Base-by-base conservation (phyloP, 192 early-diverging fungal genomes). In the Chytriomyces confervae region DNA sequence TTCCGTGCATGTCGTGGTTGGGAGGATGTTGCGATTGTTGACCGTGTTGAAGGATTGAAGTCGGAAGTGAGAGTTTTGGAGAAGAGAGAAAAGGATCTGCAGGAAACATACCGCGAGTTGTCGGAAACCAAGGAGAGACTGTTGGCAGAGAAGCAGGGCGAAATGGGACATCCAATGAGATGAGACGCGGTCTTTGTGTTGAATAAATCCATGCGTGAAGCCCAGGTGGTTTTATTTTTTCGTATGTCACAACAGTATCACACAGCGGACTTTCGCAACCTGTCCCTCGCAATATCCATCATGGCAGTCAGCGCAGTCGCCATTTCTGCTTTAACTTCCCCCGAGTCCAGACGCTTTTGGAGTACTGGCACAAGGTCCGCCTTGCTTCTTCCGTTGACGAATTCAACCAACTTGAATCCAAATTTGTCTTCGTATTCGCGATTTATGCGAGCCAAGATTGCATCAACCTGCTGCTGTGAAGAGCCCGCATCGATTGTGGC, bases 21-120 rank as follows among this genome's bases (percentile, higher is more conserved):
- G 45, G 88, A 89, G 76, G 79, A 80, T 6, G 73, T 66, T 6
- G 81, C 80, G 29, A 76, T 83, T 36, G 79, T 82, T 45, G 78
- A 84, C 20, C 60, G 92, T 27, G 79, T 93, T 6, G 86, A 89
- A 67, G 75, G 78, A 44, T 70, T 91, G 62, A 86, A 85, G 78
- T 83, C 83, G 46, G 87, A 91, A 80, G 85, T 91, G 7, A 50
- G 72, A 13, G 62, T 53, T n/a, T 75, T 91, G 64, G 83, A 82
- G 61, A 65, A 69, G 85, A 70, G 92, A 86, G 82, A 84, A 76
- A 45, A 75, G 65, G 87, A 88, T 5, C 75, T 93, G 77, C 93
- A 96, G 86, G 81, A 84, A 6, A 84, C 85, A 66, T 96, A 95
- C 72, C 85, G 82, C 72, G 86, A 80, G 43, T 77, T 94, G 48